Base-by-base conservation (phyloP, 352 stramenopile species). In the Globisporangium cederbergense region DNA sequence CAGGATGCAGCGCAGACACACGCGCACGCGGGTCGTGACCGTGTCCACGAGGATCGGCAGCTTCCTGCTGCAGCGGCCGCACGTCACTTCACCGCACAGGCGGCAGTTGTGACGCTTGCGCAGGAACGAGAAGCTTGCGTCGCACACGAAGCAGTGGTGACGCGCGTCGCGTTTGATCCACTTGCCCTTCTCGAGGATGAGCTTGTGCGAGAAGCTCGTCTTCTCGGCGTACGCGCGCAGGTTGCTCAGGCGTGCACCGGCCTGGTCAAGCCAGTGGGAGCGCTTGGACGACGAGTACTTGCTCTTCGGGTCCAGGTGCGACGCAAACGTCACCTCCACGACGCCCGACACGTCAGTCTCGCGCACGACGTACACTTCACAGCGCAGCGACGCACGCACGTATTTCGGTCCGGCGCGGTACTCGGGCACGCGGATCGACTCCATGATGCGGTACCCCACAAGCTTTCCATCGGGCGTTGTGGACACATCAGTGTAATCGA, bases 401-500 rank as follows among this genome's bases (percentile, higher is more conserved):
- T 89, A 91, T 65, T 90, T 84, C 13, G 73, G 34, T n/a, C 76
- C 72, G 6, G 77, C 67, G 14, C 68, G 73, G 36, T 81, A 76
- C 66, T 86, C 84, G 14, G 81, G 79, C 14, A 95, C 76, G 51
- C 86, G 86, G 63, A 95, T 95, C 14, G 82, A 92, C 54, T 95
- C 86, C 34, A 91, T 62, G 60, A 95, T 89, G 56, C 84, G 82
- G 65, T 83, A 91, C 32, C 83, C 86, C 14, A 93, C 73, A 49
- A 89, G 69, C 60, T 87, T 86, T 32, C 76, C 78, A 55, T 84
- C 71, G 9, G 70, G 58, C 42, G 79, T 89, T n/a, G 78, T 81
- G 42, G 75, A 78, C 43, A 93, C 83, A 52, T 93, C 84, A 18
- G 86, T 93, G 72, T 95, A 95, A 73, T 95, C 86, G 36, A 95